Conservation (phyloP, 176 grass and related monocot species). For the Tillandsia leiboldiana region DNA sequence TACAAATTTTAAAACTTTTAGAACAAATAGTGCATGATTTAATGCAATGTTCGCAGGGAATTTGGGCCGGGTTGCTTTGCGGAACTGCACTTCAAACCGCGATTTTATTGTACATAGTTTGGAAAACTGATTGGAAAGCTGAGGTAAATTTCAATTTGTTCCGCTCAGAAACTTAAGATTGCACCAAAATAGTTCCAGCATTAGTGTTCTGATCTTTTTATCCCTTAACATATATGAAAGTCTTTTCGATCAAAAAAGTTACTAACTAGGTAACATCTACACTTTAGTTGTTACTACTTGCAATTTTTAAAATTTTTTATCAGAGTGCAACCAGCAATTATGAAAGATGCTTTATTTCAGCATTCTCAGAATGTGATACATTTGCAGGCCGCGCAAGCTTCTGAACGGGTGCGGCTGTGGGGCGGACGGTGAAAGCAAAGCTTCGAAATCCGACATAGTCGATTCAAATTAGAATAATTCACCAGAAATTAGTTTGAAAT, state of each 20-base stretch:
- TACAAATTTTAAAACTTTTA: no score
- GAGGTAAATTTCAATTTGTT: slow-evolving; percentile 16
- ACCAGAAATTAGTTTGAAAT: no score
- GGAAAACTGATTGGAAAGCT: slow-evolving; percentile 43
- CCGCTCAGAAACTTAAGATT: not conserved
- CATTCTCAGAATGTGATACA: not conserved
- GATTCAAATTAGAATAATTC: no score
- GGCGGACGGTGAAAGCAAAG: slow-evolving; percentile 10
- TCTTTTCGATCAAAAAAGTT: no score
- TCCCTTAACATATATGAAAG: not conserved
- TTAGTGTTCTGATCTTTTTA: not conserved
- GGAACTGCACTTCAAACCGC: slow-evolving; percentile 31
- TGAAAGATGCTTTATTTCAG: not conserved
- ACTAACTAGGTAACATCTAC: not conserved
- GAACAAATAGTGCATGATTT: not conserved
- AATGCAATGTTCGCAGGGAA: slow-evolving; percentile 22
- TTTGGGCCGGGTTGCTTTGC: slow-evolving; percentile 52
- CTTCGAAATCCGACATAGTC: slow-evolving; percentile 7
- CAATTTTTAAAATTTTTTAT: not conserved
- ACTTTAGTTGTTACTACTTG: not conserved
- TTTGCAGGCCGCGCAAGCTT: slow-evolving; percentile 31
- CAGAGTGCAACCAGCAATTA: not conserved
- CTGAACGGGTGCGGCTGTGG: slow-evolving; percentile 27
- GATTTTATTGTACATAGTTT: slow-evolving; percentile 32
- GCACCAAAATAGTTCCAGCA: not conserved